These are phyloP conservation scores for Aspergillus sp. DNA, from an alignment of 2,329 filamentous ascomycete species.

Conservation along the genomic window DNA sequence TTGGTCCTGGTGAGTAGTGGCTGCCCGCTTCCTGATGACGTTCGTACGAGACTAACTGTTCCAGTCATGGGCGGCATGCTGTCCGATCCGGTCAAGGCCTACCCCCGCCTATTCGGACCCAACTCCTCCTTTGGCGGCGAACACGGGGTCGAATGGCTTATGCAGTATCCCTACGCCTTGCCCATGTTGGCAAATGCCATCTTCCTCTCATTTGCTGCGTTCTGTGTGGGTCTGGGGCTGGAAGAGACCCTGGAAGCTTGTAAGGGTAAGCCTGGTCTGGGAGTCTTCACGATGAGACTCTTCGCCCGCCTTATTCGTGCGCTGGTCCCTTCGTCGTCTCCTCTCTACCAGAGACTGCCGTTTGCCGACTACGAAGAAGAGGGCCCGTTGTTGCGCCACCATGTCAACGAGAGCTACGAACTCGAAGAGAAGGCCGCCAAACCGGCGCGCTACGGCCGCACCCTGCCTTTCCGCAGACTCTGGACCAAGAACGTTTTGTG, in stretches of 20 bases:
- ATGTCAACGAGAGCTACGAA: slow-evolving; percentile 33
- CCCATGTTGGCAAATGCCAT: slow-evolving; percentile 65
- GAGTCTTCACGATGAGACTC: slow-evolving; percentile 30
- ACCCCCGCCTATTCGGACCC: slow-evolving; percentile 62
- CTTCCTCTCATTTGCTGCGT: slow-evolving; percentile 55
- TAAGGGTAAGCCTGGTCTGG: slow-evolving; percentile 46
- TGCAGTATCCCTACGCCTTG: slow-evolving; percentile 63
- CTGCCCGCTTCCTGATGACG: no score
- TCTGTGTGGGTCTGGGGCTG: slow-evolving; percentile 59
- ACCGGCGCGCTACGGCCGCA: slow-evolving; percentile 36
- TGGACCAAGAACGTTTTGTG: slow-evolving; percentile 56
- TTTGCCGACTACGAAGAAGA: slow-evolving; percentile 37
- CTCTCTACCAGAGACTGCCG: slow-evolving; percentile 31
- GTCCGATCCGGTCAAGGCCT: slow-evolving; percentile 62
- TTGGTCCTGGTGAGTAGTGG: slow-evolving; percentile 39
- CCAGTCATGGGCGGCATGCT: slow-evolving; percentile 64
- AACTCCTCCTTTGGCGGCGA: slow-evolving; percentile 56
- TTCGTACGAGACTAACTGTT: slow-evolving; percentile 21
- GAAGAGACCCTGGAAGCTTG: slow-evolving; percentile 59
- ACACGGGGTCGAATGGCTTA: slow-evolving; percentile 60
- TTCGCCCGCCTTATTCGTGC: slow-evolving; percentile 24
- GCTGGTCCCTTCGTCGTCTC: slow-evolving; percentile 28
- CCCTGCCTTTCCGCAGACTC: slow-evolving; percentile 49
- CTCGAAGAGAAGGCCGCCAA: slow-evolving; percentile 34
- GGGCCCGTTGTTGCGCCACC: slow-evolving; percentile 30